A percentile compares a stretch with the other conserved stretches of the same genome.
These are phyloP conservation scores for Juncus effusus DNA, from an alignment of 176 grass and related monocot species.

Conservation along the genomic window DNA sequence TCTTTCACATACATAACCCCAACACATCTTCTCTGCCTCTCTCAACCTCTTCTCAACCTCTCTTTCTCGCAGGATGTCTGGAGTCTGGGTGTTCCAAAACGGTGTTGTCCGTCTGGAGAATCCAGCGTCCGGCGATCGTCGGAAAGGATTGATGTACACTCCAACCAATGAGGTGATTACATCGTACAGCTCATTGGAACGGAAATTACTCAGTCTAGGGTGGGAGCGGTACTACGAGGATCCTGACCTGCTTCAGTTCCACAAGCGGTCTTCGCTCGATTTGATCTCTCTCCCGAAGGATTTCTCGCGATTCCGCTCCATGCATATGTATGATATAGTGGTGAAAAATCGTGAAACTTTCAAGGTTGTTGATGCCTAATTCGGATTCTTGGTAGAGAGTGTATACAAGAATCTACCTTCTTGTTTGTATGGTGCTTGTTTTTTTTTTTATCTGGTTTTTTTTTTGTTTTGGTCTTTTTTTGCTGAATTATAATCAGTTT, in stretches of 20 bases:
- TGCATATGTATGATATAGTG: constrained; percentile 93
- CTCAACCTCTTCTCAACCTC: background rate
- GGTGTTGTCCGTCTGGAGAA: constrained; percentile 67
- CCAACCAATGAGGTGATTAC: constrained; percentile 58
- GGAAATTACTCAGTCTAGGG: constrained; percentile 55
- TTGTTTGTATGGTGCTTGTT: constrained; percentile 16
- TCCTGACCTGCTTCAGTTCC: constrained; percentile 64
- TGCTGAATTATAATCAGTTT: background rate
- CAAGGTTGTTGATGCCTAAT: constrained; percentile 55
- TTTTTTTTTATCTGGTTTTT: background rate
- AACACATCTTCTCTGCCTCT: constrained; percentile 1
- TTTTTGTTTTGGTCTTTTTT: background rate
- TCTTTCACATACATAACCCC: constrained; percentile 30
- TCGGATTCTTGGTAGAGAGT: constrained; percentile 2
- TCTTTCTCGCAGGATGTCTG: constrained; percentile 42
- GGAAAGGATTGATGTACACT: constrained; percentile 58
- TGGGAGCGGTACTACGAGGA: constrained; percentile 89
- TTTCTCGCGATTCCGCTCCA: constrained; percentile 66
- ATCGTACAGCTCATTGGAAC: constrained; percentile 62
- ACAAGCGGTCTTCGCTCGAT: constrained; percentile 65
- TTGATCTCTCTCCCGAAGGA: constrained; percentile 83
- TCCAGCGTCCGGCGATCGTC: constrained; percentile 28
- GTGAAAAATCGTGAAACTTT: constrained; percentile 80
- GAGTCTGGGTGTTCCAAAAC: constrained; percentile 83
- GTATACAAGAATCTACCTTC: background rate